Percentiles rank a stretch among this genome's conserved stretches.
These are phyloP conservation scores for Rubia occidens DNA, from an alignment of 305 asterid species.

Conservation along the genomic window DNA sequence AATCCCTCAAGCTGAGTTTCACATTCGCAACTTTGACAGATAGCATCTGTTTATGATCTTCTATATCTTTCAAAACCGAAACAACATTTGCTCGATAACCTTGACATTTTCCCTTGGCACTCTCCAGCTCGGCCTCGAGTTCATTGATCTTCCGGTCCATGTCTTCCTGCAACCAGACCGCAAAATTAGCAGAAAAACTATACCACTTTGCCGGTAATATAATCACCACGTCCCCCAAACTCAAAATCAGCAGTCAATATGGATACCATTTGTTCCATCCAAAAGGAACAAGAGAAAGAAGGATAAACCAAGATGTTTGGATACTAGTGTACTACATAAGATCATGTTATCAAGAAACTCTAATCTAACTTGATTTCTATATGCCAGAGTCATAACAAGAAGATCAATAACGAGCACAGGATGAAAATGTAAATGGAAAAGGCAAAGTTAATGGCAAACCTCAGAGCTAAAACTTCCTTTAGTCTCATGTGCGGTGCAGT, in stretches of 20 bases:
- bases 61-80: slow-evolving; percentile 74
- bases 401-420: neutral
- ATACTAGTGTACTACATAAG: neutral
- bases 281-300: neutral
- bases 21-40: slow-evolving; percentile 64
- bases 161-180: slow-evolving; percentile 48
- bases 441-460: slow-evolving; percentile 34
- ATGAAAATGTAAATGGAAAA: neutral
- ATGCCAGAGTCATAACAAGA: neutral
- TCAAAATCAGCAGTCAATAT: neutral
- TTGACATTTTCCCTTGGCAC: slow-evolving; percentile 65
- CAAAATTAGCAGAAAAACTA: neutral
- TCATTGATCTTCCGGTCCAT: slow-evolving; percentile 63
- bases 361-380: neutral
- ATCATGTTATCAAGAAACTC: neutral
- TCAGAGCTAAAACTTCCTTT: slow-evolving; percentile 36
- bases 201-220: neutral
- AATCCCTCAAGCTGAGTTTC: slow-evolving; percentile 66
- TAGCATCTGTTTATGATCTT: slow-evolving; percentile 71
- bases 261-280: neutral
- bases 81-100: slow-evolving; percentile 67
- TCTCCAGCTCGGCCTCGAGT: slow-evolving; percentile 51
- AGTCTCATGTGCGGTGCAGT: slow-evolving; percentile 15
- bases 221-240: neutral
- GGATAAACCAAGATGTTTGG: neutral